phyloP scores from a whole-genome alignment of 805 yeast genomes.

The Wickerhamiella spandovensis region DNA sequence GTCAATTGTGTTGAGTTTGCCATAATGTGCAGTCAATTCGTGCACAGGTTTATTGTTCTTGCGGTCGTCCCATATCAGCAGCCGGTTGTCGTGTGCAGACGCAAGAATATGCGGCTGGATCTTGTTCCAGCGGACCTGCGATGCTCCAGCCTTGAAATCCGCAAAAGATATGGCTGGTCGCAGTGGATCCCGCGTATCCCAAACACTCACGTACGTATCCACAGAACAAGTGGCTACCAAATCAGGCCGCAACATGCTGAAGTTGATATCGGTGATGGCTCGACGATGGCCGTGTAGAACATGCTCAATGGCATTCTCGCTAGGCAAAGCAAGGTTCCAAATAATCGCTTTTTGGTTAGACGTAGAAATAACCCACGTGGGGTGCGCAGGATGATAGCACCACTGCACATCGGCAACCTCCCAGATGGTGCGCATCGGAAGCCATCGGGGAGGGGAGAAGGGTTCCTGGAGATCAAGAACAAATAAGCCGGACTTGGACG shows the following conservation, averaged over 20 bases:
- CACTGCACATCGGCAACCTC: constrained; percentile 98
- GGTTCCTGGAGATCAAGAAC: constrained; percentile 94
- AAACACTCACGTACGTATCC: constrained; percentile 71
- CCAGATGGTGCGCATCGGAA: constrained; percentile 88
- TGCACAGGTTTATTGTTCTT: constrained; percentile 66
- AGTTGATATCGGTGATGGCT: constrained; percentile 92
- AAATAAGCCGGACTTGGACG: constrained; percentile 72
- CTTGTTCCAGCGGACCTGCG: constrained; percentile 90
- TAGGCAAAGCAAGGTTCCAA: constrained; percentile 74
- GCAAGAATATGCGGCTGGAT: constrained; percentile 66
- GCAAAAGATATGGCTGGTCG: constrained; percentile 66
- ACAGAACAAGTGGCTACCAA: constrained; percentile 84
- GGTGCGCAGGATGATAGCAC: constrained; percentile 81
- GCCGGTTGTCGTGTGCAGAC: constrained; percentile 68
- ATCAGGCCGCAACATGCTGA: constrained; percentile 79
- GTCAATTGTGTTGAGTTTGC: constrained; percentile 82
- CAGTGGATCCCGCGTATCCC: constrained; percentile 77
- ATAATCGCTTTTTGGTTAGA: constrained; percentile 90
- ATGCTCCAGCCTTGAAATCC: constrained; percentile 92
- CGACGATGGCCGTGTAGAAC: constrained; percentile 81
- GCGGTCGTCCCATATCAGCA: constrained; percentile 80
- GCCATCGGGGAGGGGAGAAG: constrained; percentile 85
- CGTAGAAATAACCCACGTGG: constrained; percentile 86
- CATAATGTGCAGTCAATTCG: constrained; percentile 59
- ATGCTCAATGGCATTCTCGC: constrained; percentile 66